phyloP scores from a whole-genome alignment of 148 eudicot genomes.

The Vaccinium darrowii region DNA sequence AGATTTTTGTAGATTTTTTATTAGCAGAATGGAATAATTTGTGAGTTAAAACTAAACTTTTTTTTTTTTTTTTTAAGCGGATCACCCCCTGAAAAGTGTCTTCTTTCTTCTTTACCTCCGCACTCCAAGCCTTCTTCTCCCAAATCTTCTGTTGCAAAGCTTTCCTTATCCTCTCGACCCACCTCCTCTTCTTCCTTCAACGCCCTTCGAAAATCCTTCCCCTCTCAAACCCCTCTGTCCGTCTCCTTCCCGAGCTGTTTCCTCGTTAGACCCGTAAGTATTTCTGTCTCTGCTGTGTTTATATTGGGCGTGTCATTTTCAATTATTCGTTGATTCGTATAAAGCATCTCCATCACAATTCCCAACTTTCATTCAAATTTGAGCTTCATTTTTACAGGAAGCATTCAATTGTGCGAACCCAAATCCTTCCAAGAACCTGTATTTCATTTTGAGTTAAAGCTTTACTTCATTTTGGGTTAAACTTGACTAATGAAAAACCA shows the following conservation, averaged over 20 bases:
- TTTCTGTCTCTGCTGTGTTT: background rate
- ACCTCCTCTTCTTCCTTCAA: constrained; percentile 35
- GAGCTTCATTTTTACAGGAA: background rate
- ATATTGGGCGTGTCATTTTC: background rate
- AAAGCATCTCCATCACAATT: background rate
- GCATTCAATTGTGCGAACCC: background rate
- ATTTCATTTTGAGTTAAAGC: constrained; percentile 52
- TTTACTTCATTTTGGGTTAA: constrained; percentile 46
- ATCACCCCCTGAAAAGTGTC: too few relatives aligned
- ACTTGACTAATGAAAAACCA: constrained; percentile 51
- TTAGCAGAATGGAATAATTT: too few relatives aligned
- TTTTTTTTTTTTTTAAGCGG: too few relatives aligned
- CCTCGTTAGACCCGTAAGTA: constrained; percentile 60
- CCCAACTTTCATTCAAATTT: background rate
- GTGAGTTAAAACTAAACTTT: too few relatives aligned
- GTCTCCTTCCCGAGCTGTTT: constrained; percentile 37
- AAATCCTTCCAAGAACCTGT: background rate
- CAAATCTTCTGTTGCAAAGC: constrained; percentile 20
- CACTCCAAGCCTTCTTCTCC: constrained; percentile 29
- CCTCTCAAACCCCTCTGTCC: constrained; percentile 31
- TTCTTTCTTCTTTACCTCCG: constrained; percentile 38
- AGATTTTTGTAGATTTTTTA: too few relatives aligned
- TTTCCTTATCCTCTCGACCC: constrained; percentile 12
- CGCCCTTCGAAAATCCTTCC: constrained; percentile 35
- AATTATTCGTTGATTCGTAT: background rate